Base-by-base conservation (phyloP, 192 early-diverging fungal species). In the Ramicandelaber brevisporus region DNA sequence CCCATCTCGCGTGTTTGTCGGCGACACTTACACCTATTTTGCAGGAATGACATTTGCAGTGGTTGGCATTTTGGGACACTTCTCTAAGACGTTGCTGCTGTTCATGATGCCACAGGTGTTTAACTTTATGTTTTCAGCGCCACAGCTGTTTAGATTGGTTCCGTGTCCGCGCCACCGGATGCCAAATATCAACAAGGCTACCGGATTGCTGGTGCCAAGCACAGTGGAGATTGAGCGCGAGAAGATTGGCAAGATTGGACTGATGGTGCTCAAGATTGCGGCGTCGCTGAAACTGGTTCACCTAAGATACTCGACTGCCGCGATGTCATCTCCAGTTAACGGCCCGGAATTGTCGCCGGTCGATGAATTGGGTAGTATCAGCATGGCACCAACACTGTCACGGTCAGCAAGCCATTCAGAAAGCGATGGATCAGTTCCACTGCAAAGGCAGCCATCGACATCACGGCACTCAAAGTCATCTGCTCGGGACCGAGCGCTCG, bases 1-100 rank as follows among this genome's bases (percentile, higher is more conserved):
- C 23, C 93, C 93, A 3, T 75, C 90, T 2, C 53, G 53, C 1
- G 72, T 81, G 5, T 96, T 99, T 66, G 82, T 83, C 8, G 93
- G 93, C 25, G 93, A 99, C 37, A 93, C 90, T 0, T 92, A 70
- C 40, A 75, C 76, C 43, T 99, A 99, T 37, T 96, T 96, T 72
- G 84, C 87, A 2, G 93, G 93, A 2, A 99, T 99, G 89, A 83
- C 80, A 0, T 88, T 99, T 61, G 85, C 93, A 0, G 93, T 99
- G 1, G 82, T 89, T 7, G 87, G 86, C 0, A 88, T 99, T 36
- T 40, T 89, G 23, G 76, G 81, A 6, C 83, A 92, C 27, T 86
- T 92, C 38, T 78, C 72, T 27, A 95, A 93, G 37, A 93, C 92
- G 0, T 44, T 97, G 28, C 33, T 99, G 22, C 43, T 99, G 26